Evolutionary conservation across 2,329 filamentous ascomycete genomes (phyloP), one percentile per base, ranked within the genome.

Genomic region (Dactylellina drechsleri): DNA sequence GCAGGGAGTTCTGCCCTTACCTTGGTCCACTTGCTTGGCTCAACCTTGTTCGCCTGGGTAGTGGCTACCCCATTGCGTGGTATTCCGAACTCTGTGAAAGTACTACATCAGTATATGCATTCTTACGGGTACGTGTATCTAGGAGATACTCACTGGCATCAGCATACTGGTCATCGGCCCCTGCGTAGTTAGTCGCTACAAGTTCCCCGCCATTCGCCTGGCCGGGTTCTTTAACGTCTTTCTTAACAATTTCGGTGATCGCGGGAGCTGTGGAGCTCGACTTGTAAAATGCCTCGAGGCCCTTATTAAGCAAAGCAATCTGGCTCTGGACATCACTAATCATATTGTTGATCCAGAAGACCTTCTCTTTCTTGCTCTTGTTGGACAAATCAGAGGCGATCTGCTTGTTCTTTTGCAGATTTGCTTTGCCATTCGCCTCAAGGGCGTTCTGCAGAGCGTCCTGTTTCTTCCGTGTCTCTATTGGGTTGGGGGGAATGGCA

Each of bases 11-110:
- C 40, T 47, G n/a, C 47, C 36, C 56, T 59, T 59, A 59, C 56
- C 18, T 59, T 59, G 56, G 56, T 59, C 56, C 56, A 59, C 56
- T 59, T 59, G 56, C 56, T 59, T 59, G 56, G 56, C 40, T 59
- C 56, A 59, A 16, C 36, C n/a, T 45, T 45, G 18, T 59, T 59
- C 56, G 40, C 40, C 56, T 59, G 56, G 40, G 36, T 45, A 16
- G 56, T 59, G 56, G 56, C 56, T 59, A 59, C 56, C 56, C 56
- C 56, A 12, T 59, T 59, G 56, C 56, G 56, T 47, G 56, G 56
- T 59, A 59, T 59, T 59, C 56, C 56, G 56, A 59, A 59, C 40
- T 59, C 56, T 59, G 56, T 59, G 36, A 59, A 59, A 59, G 36
- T 28, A 47, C 12, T 47, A 59, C 18, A 59, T 59, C 56, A 59